A percentile compares a stretch with the other conserved stretches of the same genome.
Conservation (phyloP, 2,329 filamentous ascomycete species). For the Bipolaris bicolor region DNA sequence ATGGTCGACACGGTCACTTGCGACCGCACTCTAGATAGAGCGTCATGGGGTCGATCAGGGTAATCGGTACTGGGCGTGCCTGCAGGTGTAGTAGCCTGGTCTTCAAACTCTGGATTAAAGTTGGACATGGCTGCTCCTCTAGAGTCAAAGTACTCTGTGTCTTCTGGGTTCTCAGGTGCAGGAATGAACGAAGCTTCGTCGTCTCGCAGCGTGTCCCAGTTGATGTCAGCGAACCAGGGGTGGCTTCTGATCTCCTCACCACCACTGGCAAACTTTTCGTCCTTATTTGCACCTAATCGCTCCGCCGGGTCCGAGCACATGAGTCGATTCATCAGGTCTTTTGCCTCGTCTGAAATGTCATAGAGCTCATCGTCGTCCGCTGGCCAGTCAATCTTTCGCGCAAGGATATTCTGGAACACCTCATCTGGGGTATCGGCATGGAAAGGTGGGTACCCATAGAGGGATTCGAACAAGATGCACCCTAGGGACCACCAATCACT, state of each 20-base stretch:
- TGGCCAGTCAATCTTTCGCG: conserved; percentile 90
- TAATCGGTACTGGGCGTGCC: conserved; percentile 76
- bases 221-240: conserved; percentile 83
- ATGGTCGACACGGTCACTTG: conserved; percentile 81
- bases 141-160: conserved; percentile 96
- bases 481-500: conserved; percentile 99
- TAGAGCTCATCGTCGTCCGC: conserved; percentile 79
- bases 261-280: conserved; percentile 81
- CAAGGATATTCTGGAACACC: conserved; percentile 95
- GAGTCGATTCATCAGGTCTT: conserved; percentile 91
- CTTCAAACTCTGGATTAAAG: conserved; percentile 93
- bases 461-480: conserved; percentile 95
- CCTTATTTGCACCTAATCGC: conserved; percentile 82
- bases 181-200: conserved; percentile 97
- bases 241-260: conserved; percentile 91
- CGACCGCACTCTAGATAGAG: conserved; percentile 83
- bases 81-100: conserved; percentile 77
- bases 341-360: conserved; percentile 79
- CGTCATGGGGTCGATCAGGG: conserved; percentile 90
- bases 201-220: conserved; percentile 90
- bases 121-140: conserved; percentile 89
- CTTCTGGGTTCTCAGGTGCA: conserved; percentile 88
- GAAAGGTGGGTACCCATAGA: conserved; percentile 93
- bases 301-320: conserved; percentile 83
- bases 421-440: conserved; percentile 88